Percentiles rank a stretch among this genome's conserved stretches.
Conservation (phyloP, 2,329 filamentous ascomycete genomes). For the Cyphellophora attinorum region DNA sequence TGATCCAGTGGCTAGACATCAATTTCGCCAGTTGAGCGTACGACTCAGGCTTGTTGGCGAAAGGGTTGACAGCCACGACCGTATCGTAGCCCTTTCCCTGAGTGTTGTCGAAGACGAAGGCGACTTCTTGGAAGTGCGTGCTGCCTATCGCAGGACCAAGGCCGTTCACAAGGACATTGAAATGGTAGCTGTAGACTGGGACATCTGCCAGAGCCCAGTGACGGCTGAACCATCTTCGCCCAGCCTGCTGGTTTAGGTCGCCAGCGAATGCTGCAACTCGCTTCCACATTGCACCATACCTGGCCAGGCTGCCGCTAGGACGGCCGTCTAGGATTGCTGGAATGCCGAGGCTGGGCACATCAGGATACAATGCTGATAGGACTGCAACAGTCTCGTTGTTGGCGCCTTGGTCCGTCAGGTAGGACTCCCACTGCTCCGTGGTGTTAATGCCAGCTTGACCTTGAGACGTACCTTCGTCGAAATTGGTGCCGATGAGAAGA, state of each 20-base stretch:
- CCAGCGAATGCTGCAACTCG: constrained; percentile 46
- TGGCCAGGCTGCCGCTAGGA: constrained; percentile 11
- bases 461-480: constrained; percentile 57
- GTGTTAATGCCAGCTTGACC: constrained; percentile 47
- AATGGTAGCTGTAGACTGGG: constrained; percentile 54
- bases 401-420: constrained; percentile 23
- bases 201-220: constrained; percentile 40
- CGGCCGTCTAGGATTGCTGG: constrained; percentile 1
- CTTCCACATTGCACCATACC: constrained; percentile 44
- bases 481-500: constrained; percentile 24
- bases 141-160: constrained; percentile 30
- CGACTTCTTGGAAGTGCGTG: constrained; percentile 48
- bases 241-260: constrained; percentile 47
- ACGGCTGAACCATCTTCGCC: constrained; percentile 43
- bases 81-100: constrained; percentile 13
- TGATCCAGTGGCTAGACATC: constrained; percentile 45
- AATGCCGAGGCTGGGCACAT: constrained; percentile 20
- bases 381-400: constrained; percentile 11
- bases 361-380: constrained; percentile 43
- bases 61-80: constrained; percentile 20
- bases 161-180: constrained; percentile 46
- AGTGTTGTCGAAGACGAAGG: constrained; percentile 45
- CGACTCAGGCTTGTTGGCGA: constrained; percentile 30
- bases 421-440: constrained; percentile 40
- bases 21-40: constrained; percentile 34